phyloP scores from a whole-genome alignment of 306 rosid genomes.

The Sicyos edulis region DNA sequence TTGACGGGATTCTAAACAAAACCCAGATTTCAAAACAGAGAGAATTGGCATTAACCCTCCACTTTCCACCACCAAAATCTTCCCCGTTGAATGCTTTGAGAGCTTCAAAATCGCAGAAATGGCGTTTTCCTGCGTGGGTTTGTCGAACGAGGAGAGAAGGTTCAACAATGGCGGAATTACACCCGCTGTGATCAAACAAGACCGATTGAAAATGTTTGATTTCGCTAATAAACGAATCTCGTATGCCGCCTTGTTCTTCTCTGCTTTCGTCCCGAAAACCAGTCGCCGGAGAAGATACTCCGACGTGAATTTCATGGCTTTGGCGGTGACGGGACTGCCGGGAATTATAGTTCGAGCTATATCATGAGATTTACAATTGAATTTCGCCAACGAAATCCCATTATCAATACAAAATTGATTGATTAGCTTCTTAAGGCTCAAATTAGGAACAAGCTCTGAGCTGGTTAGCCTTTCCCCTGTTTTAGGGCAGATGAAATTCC shows the following conservation, averaged over 20 bases:
- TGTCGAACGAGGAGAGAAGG: slow-evolving; percentile 30
- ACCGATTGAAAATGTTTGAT: slow-evolving; percentile 56
- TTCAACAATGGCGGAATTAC: slow-evolving; percentile 44
- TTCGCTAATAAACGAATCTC: slow-evolving; percentile 64
- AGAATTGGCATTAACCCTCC: slow-evolving; percentile 44
- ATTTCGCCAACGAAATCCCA: slow-evolving; percentile 26
- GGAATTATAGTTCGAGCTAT: slow-evolving; percentile 32
- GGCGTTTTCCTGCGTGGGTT: slow-evolving; percentile 45
- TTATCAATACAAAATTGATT: slow-evolving; percentile 40
- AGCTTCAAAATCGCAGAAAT: slow-evolving; percentile 65
- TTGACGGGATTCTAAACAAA: slow-evolving; percentile 47
- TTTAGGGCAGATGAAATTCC: slow-evolving; percentile 65
- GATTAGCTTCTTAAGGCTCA: slow-evolving; percentile 43
- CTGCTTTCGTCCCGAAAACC: slow-evolving; percentile 40
- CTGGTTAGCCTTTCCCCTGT: slow-evolving; percentile 60
- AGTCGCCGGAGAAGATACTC: slow-evolving; percentile 44
- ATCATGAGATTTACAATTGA: slow-evolving; percentile 26
- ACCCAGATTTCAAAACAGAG: slow-evolving; percentile 40
- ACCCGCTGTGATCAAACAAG: slow-evolving; percentile 56
- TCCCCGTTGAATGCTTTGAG: slow-evolving; percentile 53
- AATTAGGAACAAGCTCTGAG: slow-evolving; percentile 58
- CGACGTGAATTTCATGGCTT: slow-evolving; percentile 50
- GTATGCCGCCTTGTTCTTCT: slow-evolving; percentile 60
- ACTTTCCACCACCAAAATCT: slow-evolving; percentile 33
- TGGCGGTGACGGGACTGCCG: slow-evolving; percentile 39